Base-by-base conservation (phyloP, 768 basidiomycete genomes). In the Cystobasidiopsis lactophilus region DNA sequence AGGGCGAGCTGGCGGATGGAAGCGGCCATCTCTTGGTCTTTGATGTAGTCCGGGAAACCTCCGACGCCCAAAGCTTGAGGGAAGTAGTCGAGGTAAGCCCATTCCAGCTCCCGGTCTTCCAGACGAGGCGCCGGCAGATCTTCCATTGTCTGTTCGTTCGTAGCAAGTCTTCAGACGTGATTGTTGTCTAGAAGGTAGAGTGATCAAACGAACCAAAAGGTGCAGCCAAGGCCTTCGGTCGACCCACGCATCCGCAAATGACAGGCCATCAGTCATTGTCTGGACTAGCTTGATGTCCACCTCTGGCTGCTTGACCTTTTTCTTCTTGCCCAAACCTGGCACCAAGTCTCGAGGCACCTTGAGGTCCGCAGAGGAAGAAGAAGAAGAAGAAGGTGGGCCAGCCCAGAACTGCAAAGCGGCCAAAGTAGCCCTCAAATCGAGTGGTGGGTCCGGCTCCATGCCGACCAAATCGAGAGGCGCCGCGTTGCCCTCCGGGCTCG, bases 231-330 rank as follows among this genome's bases (percentile, higher is more conserved):
- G 30, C 52, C 65, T 56, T 56, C 68, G 67, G 45, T 69, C 65
- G 43, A 79, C 64, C 60, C 71, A 66, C 29, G 74, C 71, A 61
- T 81, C 75, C 54, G 69, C 66, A 60, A 70, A 76, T 43, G 80
- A 82, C 57, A 72, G 1, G 5, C 24, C 39, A 14, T 64, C 63
- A 5, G 62, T 39, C 43, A 52, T 52, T 18, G 30, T 29, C 41
- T n/a, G 35, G 21, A 43, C 38, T 21, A 16, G 18, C 23, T 19
- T 29, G 35, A 39, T 3, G 18, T 7, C 50, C 38, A 27, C 35
- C 3, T 10, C 21, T 9, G 33, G 33, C 33, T n/a, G n/a, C n/a
- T n/a, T n/a, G n/a, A n/a, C n/a, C n/a, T n/a, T n/a, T n/a, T n/a
- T n/a, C n/a, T n/a, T n/a, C n/a, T n/a, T n/a, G n/a, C n/a, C n/a